Evolutionary conservation across 2,329 filamentous ascomycete genomes (phyloP), one percentile per base, ranked within the genome.

Genomic region (Trichoderma endophyticum): DNA sequence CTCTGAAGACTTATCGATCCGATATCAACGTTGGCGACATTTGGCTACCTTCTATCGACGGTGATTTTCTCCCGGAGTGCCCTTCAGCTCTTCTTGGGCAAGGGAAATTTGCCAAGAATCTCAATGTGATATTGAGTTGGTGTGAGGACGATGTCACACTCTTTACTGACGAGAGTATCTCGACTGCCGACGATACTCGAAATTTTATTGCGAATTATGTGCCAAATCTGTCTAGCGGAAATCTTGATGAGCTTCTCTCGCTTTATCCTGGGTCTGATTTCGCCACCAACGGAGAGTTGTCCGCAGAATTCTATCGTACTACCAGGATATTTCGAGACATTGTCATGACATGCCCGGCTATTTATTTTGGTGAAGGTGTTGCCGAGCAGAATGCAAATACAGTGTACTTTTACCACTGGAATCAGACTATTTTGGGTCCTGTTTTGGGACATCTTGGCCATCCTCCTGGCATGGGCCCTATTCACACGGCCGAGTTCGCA

Each of bases 101-200:
- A 5, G 89, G 88, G 32, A 83, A 85, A 14, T 92, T 92, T 75
- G 86, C 91, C 72, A 85, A 88, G 70, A 8, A 61, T 61, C 87
- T 92, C 0, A 89, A 89, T 2, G 86, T 91, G 64, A 84, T 93
- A 28, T 82, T 86, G 54, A 90, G 91, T 15, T 86, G 84, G 84
- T 80, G 78, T 54, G 77, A 86, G 34, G 78, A 84, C 70, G 85
- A 87, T 75, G 71, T 84, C 6, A 82, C 83, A 9, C 77, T 82
- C 32, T 85, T 84, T 76, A 85, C 83, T 3, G 78, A 83, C 73
- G 67, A 76, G 4, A 77, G 73, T 54, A 84, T 86, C 73, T 73
- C 77, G 9, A 86, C 81, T 0, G 72, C 79, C 0, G 72, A 80
- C 3, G 81, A 86, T 67, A 84, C 83, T 0, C 74, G 74, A 26